Base-by-base conservation (phyloP, 2,329 filamentous ascomycete species). In the Fusarium sp. region DNA sequence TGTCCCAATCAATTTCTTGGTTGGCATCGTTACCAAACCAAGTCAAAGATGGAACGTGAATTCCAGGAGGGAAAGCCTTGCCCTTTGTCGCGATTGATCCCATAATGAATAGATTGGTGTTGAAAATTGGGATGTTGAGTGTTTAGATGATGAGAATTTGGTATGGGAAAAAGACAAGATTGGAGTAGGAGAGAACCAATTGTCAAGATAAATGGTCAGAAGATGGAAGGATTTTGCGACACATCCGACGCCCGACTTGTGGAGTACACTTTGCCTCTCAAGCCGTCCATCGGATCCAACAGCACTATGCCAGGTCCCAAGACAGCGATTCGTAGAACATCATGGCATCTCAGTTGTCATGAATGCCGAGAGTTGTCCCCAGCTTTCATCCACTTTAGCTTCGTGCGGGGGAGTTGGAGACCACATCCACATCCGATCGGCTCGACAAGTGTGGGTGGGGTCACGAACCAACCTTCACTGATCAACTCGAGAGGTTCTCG, bases 41-140 rank as follows among this genome's bases (percentile, higher is more conserved):
- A 5, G 85, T 88, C 69, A 88, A 73, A 20, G 80, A 82, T 1
- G 85, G 86, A n/a, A 84, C 85, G 64, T 88, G 85, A 47, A 88
- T 84, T 6, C 85, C 85, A 2, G 81, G 79, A 30, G 84, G 82
- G 65, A 80, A 83, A 7, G 80, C 40, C 68, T 75, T 76, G 37
- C 56, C 61, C 63, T 72, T 62, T 56, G 70, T 52, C 19, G 71
- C 62, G 45, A 75, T 72, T 63, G 75, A 75, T 40, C 75, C 71
- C 73, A 76, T 75, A 22, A 25, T 74, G 49, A 52, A 56, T 30
- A 37, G 15, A 13, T 43, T 37, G 17, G n/a, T 19, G 10, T 33
- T 13, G 19, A 14, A 30, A 19, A 40, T 14, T 33, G 19, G 2
- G 19, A 49, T 37, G 11, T 19, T 40, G 10, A 46, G 25, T 10